Evolutionary conservation across 1,284 basidiomycete species (phyloP).

Genomic region (Trichosporon sp.): DNA sequence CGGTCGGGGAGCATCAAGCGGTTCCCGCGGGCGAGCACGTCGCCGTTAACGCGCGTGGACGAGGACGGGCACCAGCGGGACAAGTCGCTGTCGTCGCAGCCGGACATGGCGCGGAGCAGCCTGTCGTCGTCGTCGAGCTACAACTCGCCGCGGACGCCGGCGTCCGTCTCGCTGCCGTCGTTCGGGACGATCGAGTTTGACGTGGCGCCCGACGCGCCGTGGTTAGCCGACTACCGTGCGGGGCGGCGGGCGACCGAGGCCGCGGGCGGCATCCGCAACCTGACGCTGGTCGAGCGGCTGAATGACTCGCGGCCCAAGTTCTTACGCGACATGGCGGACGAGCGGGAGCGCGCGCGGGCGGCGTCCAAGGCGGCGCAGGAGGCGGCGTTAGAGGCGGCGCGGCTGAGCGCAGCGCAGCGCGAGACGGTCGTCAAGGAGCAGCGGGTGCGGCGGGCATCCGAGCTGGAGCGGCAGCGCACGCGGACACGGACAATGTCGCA

Average conservation of each 20-base stretch:
- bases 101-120: slow-evolving; percentile 9
- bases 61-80: background rate
- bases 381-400: background rate
- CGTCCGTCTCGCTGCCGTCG: slow-evolving; percentile 24
- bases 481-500: background rate
- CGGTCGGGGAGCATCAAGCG: slow-evolving; percentile 16
- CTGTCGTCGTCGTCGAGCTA: slow-evolving; percentile 19
- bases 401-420: background rate
- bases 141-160: slow-evolving; percentile 25
- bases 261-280: slow-evolving; percentile 25
- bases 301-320: slow-evolving; percentile 30
- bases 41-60: slow-evolving; percentile 16
- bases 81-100: background rate
- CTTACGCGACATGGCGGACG: slow-evolving; percentile 28
- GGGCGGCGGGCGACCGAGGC: background rate
- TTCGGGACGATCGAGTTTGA: slow-evolving; percentile 49
- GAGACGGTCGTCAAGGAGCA: background rate
- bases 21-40: slow-evolving; percentile 10
- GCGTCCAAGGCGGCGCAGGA: background rate
- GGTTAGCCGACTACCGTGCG: slow-evolving; percentile 2
- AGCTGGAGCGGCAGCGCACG: background rate
- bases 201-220: slow-evolving; percentile 29
- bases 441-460: background rate
- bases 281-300: slow-evolving; percentile 32
- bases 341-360: background rate